Conservation (phyloP, 2,329 filamentous ascomycete species). For the Colletotrichum tabaci region DNA sequence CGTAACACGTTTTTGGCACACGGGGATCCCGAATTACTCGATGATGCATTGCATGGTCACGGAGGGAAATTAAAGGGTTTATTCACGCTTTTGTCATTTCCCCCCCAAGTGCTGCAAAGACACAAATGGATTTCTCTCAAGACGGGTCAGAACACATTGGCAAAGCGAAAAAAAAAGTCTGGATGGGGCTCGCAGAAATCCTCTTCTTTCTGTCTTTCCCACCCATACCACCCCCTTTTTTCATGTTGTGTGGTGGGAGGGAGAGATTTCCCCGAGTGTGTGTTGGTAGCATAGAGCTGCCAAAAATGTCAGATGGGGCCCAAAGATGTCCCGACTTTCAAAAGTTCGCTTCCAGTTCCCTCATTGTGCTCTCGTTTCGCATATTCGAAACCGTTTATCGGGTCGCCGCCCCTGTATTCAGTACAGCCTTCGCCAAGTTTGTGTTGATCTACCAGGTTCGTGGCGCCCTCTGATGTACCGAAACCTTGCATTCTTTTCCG, state of each 20-base stretch:
- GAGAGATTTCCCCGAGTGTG: slow-evolving; percentile 37
- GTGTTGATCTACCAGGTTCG: no score
- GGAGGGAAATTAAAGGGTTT: slow-evolving; percentile 43
- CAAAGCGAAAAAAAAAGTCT: slow-evolving; percentile 35
- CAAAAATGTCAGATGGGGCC: slow-evolving; percentile 41
- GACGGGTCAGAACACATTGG: slow-evolving; percentile 37
- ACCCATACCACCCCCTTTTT: slow-evolving; percentile 11
- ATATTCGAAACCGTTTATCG: neutral
- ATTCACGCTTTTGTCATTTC: slow-evolving; percentile 40
- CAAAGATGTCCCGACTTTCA: slow-evolving; percentile 40
- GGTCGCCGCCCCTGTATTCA: no score
- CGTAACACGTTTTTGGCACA: slow-evolving; percentile 44
- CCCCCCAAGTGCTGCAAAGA: slow-evolving; percentile 39
- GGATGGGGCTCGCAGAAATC: slow-evolving; percentile 37
- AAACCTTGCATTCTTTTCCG: no score
- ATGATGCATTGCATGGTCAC: slow-evolving; percentile 43
- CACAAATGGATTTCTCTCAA: slow-evolving; percentile 42
- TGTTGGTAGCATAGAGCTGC: slow-evolving; percentile 42
- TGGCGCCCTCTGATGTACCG: no score
- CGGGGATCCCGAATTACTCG: slow-evolving; percentile 43
- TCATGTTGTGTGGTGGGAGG: slow-evolving; percentile 19
- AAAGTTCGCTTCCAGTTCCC: slow-evolving; percentile 15
- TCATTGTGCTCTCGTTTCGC: neutral
- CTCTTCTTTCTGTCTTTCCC: slow-evolving; percentile 24
- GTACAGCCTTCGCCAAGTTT: neutral